A percentile compares a stretch with the other conserved stretches of the same genome.
Conservation (phyloP, 2,329 filamentous ascomycete species). For the Trichoderma afroharzianum region DNA sequence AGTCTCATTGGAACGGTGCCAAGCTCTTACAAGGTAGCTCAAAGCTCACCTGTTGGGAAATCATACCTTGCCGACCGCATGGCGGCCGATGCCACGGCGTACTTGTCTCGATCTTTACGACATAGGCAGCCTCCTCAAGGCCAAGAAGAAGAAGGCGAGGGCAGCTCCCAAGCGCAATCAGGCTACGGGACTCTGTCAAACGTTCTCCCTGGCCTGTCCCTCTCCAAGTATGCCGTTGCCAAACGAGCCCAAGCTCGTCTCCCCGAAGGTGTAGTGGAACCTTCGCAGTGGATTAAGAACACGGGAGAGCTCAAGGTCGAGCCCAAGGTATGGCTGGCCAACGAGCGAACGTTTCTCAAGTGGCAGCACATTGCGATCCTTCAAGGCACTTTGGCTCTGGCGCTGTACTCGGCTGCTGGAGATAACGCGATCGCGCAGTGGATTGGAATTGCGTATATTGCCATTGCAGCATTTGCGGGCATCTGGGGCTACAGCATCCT, state of each 20-base stretch:
- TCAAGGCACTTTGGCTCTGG: conserved; percentile 77
- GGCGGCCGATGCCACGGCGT: conserved; percentile 42
- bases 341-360: conserved; percentile 96
- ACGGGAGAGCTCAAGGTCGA: conserved; percentile 87
- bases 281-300: conserved; percentile 89
- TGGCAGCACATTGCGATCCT: conserved; percentile 96
- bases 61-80: conserved; percentile 59
- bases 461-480: conserved; percentile 77
- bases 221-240: conserved; percentile 68
- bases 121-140: conserved; percentile 25
- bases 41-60: conserved; percentile 65
- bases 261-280: conserved; percentile 84
- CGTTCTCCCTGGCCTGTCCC: conserved; percentile 78
- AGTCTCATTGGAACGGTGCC: conserved; percentile 69
- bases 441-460: conserved; percentile 79
- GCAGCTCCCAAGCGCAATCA: conserved; percentile 32
- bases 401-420: conserved; percentile 84
- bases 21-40: conserved; percentile 53
- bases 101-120: conserved; percentile 28
- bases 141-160: conserved; percentile 34
- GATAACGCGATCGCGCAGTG: conserved; percentile 70
- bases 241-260: conserved; percentile 55
- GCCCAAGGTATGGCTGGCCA: conserved; percentile 97
- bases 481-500: conserved; percentile 87
- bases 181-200: conserved; percentile 60